Conservation (phyloP, 805 yeast species). For the Hanseniaspora osmophila region DNA sequence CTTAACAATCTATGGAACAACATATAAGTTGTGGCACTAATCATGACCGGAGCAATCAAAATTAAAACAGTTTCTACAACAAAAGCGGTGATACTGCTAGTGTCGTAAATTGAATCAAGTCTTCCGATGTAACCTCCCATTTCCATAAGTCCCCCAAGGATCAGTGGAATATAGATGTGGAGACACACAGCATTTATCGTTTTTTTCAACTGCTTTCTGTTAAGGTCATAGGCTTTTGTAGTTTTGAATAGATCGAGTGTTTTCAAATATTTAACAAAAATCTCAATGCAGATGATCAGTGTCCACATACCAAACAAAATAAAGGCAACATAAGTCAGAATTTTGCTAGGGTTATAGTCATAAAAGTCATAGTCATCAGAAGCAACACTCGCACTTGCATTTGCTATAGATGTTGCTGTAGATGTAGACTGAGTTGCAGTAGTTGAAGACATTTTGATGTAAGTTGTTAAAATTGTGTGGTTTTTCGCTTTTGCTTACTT, state of each 20-base stretch:
- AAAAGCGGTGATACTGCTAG: conserved; percentile 10
- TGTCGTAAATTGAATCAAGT: conserved; percentile 8
- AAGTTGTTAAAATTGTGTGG: not conserved
- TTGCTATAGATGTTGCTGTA: not conserved
- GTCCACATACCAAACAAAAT: not conserved
- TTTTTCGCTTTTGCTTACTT: not conserved
- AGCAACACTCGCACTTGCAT: not conserved
- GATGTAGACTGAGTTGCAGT: not conserved
- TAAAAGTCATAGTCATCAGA: not conserved
- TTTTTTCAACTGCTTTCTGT: not conserved
- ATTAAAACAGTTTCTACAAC: conserved; percentile 16
- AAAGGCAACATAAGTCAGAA: not conserved
- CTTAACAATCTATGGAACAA: conserved; percentile 16
- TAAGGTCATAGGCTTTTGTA: not conserved
- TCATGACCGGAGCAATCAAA: conserved; percentile 21
- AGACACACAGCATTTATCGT: not conserved
- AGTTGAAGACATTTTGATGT: not conserved
- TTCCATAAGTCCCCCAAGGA: conserved; percentile 17
- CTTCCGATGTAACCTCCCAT: conserved; percentile 18
- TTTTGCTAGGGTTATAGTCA: not conserved
- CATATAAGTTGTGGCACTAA: conserved; percentile 23
- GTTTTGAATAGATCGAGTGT: not conserved
- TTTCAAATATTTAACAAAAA: not conserved
- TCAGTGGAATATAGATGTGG: conserved; percentile 9
- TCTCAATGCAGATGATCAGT: not conserved